phyloP scores from a whole-genome alignment of 192 early-diverging fungal genomes.

The Pilobolus umbonatus region DNA sequence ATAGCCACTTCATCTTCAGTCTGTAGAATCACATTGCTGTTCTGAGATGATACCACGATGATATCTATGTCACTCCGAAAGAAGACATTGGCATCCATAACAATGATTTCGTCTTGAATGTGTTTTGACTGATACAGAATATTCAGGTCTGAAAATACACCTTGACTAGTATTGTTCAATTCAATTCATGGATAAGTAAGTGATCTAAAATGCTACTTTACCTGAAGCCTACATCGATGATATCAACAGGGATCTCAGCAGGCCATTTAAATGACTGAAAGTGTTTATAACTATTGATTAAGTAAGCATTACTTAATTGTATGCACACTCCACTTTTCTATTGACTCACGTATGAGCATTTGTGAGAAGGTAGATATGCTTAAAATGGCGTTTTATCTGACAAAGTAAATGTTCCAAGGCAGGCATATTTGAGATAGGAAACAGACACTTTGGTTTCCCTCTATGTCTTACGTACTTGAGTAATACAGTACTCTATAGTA shows the following conservation, averaged over 20 bases:
- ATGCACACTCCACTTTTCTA: not conserved
- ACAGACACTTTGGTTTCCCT: conserved; percentile 36
- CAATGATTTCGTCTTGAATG: conserved; percentile 7
- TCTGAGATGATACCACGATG: not conserved
- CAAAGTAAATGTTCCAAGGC: conserved; percentile 35
- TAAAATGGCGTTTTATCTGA: not conserved
- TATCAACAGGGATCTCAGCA: conserved; percentile 26
- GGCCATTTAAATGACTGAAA: conserved; percentile 33
- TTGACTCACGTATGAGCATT: conserved; percentile 36
- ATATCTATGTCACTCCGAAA: conserved; percentile 3
- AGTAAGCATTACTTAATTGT: not conserved
- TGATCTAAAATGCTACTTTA: conserved; percentile 5
- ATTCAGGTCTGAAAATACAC: conserved; percentile 14
- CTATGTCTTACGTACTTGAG: conserved; percentile 18
- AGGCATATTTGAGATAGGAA: conserved; percentile 37
- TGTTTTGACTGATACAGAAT: conserved; percentile 11
- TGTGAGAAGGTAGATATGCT: conserved; percentile 22
- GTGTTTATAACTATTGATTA: conserved; percentile 28
- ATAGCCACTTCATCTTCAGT: not conserved
- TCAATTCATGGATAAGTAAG: not conserved
- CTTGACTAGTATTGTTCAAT: not conserved
- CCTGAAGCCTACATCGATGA: conserved; percentile 35
- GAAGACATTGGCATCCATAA: conserved; percentile 14
- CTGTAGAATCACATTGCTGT: not conserved
- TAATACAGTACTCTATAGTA: conserved; percentile 11